Percentiles rank a stretch among this genome's conserved stretches.
Evolutionary conservation across 2,329 filamentous ascomycete species (phyloP).

Genomic region (Calonectria henricotiae): DNA sequence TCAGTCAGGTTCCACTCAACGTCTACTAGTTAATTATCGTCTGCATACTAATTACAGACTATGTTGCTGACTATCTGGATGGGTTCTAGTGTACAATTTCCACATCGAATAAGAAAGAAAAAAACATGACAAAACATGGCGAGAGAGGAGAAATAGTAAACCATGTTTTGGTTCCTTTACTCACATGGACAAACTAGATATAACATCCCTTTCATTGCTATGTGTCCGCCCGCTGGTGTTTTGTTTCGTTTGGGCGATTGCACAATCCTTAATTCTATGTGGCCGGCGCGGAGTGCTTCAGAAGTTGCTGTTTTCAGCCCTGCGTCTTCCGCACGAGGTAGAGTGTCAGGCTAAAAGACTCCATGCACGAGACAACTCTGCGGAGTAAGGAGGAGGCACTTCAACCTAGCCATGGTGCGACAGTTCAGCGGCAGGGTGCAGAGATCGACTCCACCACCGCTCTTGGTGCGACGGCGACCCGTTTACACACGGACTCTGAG

Average conservation of each 20-base stretch:
- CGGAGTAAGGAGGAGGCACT: background rate
- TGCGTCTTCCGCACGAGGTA: slow-evolving; percentile 9
- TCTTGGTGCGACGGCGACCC: slow-evolving; percentile 27
- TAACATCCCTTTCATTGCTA: background rate
- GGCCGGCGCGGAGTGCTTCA: slow-evolving; percentile 7
- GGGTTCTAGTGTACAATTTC: no score
- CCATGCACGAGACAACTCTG: slow-evolving; percentile 14
- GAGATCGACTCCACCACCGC: slow-evolving; percentile 25
- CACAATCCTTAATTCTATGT: slow-evolving; percentile 14
- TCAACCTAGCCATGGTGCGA: slow-evolving; percentile 30
- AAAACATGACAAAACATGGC: no score
- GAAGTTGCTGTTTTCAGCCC: slow-evolving; percentile 19
- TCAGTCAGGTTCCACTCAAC: background rate
- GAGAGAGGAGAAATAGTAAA: background rate
- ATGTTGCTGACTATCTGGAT: no score
- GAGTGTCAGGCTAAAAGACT: background rate
- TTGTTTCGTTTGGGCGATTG: slow-evolving; percentile 1
- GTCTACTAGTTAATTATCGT: no score
- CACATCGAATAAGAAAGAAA: no score
- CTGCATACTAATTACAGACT: no score
- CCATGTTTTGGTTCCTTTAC: background rate
- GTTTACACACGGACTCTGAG: slow-evolving; percentile 5
- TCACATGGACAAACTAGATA: background rate
- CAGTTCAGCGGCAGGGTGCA: slow-evolving; percentile 15
- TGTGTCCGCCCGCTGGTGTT: background rate